These are phyloP conservation scores for Coemansia sp. DNA, from an alignment of 192 early-diverging fungal species.

Conservation along the genomic window DNA sequence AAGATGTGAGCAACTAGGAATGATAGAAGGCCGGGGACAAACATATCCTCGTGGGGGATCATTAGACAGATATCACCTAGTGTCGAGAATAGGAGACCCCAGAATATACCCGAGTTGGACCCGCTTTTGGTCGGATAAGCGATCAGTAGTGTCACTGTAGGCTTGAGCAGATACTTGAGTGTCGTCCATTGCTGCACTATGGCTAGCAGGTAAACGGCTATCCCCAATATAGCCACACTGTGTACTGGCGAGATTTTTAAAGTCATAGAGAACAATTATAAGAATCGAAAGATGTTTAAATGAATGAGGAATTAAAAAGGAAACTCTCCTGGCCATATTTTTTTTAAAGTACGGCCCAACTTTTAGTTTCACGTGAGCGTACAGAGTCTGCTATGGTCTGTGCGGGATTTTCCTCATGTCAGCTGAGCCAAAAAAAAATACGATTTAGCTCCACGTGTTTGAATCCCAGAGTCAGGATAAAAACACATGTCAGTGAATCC, in stretches of 20 bases:
- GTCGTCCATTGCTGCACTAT: constrained; percentile 13
- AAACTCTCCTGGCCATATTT: background rate
- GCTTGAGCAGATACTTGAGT: constrained; percentile 43
- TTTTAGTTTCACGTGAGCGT: background rate
- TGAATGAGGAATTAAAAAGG: background rate
- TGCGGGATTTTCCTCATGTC: background rate
- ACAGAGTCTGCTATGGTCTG: background rate
- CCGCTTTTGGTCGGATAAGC: constrained; percentile 20
- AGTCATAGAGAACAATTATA: background rate
- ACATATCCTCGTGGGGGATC: constrained; percentile 34
- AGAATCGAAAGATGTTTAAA: background rate
- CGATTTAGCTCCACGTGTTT: constrained; percentile 33
- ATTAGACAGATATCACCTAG: constrained; percentile 44
- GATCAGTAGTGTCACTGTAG: constrained; percentile 40
- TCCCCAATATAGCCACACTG: constrained; percentile 9
- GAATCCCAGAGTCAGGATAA: constrained; percentile 29
- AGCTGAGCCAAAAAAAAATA: background rate
- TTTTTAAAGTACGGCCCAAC: background rate
- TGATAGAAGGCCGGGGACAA: constrained; percentile 42
- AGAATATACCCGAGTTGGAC: constrained; percentile 10
- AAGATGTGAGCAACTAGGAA: constrained; percentile 45
- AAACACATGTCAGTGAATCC: constrained; percentile 27
- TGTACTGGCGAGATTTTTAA: constrained; percentile 8
- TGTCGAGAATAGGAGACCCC: constrained; percentile 35
- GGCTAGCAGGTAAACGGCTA: constrained; percentile 29